Conservation (phyloP, 176 grass and related monocot species). For the Stipa capillata region DNA sequence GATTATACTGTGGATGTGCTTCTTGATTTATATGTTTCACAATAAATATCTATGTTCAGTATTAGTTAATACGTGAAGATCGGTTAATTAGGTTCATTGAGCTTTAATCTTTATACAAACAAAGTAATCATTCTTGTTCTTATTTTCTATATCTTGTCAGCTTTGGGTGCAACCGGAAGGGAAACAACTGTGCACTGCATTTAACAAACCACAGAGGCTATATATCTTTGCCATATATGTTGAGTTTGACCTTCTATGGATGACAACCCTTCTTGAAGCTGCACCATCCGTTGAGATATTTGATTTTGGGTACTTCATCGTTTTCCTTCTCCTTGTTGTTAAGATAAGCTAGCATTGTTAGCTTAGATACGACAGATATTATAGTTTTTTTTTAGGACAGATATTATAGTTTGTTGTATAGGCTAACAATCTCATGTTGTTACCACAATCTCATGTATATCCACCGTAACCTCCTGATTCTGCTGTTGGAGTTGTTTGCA, state of each 20-base stretch:
- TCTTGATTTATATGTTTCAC: not conserved
- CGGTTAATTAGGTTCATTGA: no score
- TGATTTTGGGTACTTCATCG: not conserved
- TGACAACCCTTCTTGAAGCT: not conserved
- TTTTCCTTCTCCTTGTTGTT: not conserved
- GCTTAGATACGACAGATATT: no score
- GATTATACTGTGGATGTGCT: not conserved
- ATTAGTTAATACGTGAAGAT: not conserved
- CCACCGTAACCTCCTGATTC: not conserved
- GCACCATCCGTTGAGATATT: not conserved
- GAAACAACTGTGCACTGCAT: not conserved
- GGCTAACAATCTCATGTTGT: no score
- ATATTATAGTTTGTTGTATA: no score
- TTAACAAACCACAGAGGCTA: not conserved
- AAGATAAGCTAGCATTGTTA: no score
- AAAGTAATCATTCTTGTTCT: no score
- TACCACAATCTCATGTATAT: no score
- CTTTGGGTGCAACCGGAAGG: not conserved
- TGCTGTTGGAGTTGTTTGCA: not conserved
- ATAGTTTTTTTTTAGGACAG: no score
- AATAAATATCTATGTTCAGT: not conserved
- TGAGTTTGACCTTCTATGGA: not conserved
- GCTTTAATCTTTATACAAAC: no score
- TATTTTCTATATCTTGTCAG: no score
- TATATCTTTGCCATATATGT: not conserved